Conservation (phyloP, 306 rosid species). For the Rosa multiflora region DNA sequence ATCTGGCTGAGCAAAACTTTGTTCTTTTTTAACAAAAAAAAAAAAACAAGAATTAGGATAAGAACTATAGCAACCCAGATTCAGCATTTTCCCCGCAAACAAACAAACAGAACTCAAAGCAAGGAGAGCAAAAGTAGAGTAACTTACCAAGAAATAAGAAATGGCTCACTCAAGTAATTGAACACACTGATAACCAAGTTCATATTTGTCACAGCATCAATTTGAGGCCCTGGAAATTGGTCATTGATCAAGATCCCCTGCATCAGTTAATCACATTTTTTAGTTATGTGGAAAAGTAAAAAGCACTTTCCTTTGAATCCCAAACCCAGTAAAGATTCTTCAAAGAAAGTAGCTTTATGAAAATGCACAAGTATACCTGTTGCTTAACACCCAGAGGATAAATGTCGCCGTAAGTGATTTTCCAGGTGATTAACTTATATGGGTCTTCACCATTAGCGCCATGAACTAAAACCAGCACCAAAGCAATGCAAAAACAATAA, state of each 20-base stretch:
- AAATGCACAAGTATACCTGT: constrained; percentile 47
- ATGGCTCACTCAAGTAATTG: constrained; percentile 78
- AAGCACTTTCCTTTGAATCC: not conserved
- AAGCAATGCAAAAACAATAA: constrained; percentile 26
- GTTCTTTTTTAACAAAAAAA: not conserved
- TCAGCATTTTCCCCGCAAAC: constrained; percentile 4
- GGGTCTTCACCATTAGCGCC: constrained; percentile 76
- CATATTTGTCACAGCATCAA: constrained; percentile 91
- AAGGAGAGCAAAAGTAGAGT: not conserved
- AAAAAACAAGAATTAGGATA: not conserved
- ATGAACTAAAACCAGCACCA: constrained; percentile 28
- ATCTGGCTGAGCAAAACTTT: constrained; percentile 15
- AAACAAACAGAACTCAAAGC: constrained; percentile 11
- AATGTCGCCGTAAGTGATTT: constrained; percentile 83
- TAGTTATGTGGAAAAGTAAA: not conserved
- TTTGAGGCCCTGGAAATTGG: constrained; percentile 97
- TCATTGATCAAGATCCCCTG: constrained; percentile 97
- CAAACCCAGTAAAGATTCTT: not conserved
- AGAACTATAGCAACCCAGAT: constrained; percentile 2
- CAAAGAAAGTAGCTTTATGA: constrained; percentile 5
- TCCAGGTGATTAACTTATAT: constrained; percentile 75
- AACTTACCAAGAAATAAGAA: constrained; percentile 84
- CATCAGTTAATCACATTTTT: constrained; percentile 23
- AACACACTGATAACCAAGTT: constrained; percentile 79
- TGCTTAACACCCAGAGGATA: constrained; percentile 93